These are phyloP conservation scores for Leptographium wingfieldii DNA, from an alignment of 2,329 filamentous ascomycete genomes.

Conservation along the genomic window DNA sequence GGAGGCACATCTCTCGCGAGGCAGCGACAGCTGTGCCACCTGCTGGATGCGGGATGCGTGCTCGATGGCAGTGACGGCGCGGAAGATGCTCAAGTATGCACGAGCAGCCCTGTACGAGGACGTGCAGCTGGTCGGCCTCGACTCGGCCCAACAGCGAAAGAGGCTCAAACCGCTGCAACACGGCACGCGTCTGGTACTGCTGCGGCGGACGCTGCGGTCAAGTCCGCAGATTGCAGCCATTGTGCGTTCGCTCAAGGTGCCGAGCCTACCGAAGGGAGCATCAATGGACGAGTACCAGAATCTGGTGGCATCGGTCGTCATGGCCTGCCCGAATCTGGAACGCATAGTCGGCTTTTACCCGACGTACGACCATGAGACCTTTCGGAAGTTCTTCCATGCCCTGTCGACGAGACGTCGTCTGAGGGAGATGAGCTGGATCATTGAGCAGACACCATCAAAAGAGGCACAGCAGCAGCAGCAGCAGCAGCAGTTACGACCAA, in stretches of 20 bases:
- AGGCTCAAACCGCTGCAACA: conserved; percentile 35
- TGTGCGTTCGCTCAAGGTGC: conserved; percentile 46
- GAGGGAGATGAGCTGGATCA: conserved; percentile 46
- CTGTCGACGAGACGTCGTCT: conserved; percentile 43
- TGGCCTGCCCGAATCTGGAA: conserved; percentile 54
- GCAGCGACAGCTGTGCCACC: conserved; percentile 44
- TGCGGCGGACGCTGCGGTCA: conserved; percentile 43
- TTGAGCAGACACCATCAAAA: conserved; percentile 28
- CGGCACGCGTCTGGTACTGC: conserved; percentile 40
- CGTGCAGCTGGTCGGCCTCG: conserved; percentile 45
- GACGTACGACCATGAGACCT: conserved; percentile 38
- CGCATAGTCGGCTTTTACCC: conserved; percentile 41
- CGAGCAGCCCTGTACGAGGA: conserved; percentile 42
- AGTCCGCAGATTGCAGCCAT: conserved; percentile 39
- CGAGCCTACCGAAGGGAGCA: conserved; percentile 17
- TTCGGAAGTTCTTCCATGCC: conserved; percentile 44
- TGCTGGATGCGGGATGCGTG: conserved; percentile 53
- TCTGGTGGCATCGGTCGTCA: conserved; percentile 45
- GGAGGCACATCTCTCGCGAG: conserved; percentile 33
- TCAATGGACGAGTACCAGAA: conserved; percentile 41
- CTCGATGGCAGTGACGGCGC: conserved; percentile 35
- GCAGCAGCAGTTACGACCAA: conserved; percentile 9
- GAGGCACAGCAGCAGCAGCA: conserved; percentile 11
- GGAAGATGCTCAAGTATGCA: conserved; percentile 39
- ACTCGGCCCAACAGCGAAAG: conserved; percentile 40